These are phyloP conservation scores for Eucalyptus brandiana DNA, from an alignment of 345 rosid genomes.

Conservation along the genomic window DNA sequence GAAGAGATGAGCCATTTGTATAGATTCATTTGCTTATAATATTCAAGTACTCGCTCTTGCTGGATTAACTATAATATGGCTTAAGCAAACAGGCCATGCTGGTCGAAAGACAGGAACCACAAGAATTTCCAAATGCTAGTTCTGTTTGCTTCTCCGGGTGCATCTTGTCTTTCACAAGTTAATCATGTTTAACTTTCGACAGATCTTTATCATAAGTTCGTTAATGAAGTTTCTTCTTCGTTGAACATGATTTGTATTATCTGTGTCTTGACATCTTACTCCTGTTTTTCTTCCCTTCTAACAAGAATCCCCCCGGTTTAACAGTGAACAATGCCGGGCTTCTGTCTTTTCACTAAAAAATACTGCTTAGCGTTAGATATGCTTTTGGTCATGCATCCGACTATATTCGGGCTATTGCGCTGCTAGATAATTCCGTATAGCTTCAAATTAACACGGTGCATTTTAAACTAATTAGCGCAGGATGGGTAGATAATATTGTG, in stretches of 20 bases:
- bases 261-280: not conserved
- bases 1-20: not conserved
- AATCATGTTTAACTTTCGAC: not conserved
- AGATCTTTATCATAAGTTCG: not conserved
- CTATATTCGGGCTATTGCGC: not conserved
- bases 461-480: not conserved
- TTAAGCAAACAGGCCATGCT: not conserved
- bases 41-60: not conserved
- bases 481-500: not conserved
- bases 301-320: not conserved
- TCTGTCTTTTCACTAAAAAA: not conserved
- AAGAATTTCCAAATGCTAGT: not conserved
- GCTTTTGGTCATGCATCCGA: not conserved
- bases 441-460: not conserved
- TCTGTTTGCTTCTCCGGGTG: not conserved
- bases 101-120: not conserved
- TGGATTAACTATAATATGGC: not conserved
- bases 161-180: not conserved
- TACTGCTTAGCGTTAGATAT: not conserved
- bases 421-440: not conserved
- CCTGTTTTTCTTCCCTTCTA: not conserved
- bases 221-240: not conserved
- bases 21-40: not conserved
- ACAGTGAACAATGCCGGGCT: not conserved
- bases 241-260: not conserved